Base-by-base conservation (phyloP, 2,329 filamentous ascomycete species). In the Beauveria asiatica region DNA sequence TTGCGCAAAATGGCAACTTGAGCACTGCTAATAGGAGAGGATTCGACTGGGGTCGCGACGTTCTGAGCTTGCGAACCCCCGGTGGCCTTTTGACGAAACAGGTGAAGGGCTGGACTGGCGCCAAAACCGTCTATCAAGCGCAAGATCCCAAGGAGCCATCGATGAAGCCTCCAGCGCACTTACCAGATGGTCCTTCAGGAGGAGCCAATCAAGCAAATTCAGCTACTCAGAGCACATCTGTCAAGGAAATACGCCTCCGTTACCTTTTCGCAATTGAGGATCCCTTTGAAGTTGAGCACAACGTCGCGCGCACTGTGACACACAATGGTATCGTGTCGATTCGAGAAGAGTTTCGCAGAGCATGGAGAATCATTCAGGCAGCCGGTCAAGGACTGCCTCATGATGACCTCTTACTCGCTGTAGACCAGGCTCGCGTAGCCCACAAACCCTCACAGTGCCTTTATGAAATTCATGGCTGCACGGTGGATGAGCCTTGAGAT, bases 191-290 rank as follows among this genome's bases (percentile, higher is more conserved):
- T 63, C 7, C 60, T 63, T 27, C 68, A n/a, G 39, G 39, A 71
- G 65, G 64, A 42, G 23, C 60, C 21, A 48, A 56, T 21, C 55
- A 45, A 25, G 41, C 62, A 17, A 54, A 50, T 3, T 42, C 56
- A 10, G 62, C 67, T 8, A 60, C 66, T 3, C 76, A 74, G 56
- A 64, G 69, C 11, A 68, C 68, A 5, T 77, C 81, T 37, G 68
- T 82, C 55, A 89, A 88, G 66, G 89, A 92, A 68, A 81, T 93
- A 16, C 83, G 89, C 2, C 84, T 92, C 68, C 84, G 91, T 13
- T 96, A 91, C 70, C 80, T 96, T 5, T 89, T 96, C 65, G 90
- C 90, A 37, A 92, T 97, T 62, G 92, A 96, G 70, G 92, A 96
- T 70, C 92, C 92, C 0, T 96, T 96, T 68, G 91, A 96, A 75